Evolutionary conservation across 1,139 yeast genomes (phyloP).

Genomic region (Zygotorulaspora mrakii): DNA sequence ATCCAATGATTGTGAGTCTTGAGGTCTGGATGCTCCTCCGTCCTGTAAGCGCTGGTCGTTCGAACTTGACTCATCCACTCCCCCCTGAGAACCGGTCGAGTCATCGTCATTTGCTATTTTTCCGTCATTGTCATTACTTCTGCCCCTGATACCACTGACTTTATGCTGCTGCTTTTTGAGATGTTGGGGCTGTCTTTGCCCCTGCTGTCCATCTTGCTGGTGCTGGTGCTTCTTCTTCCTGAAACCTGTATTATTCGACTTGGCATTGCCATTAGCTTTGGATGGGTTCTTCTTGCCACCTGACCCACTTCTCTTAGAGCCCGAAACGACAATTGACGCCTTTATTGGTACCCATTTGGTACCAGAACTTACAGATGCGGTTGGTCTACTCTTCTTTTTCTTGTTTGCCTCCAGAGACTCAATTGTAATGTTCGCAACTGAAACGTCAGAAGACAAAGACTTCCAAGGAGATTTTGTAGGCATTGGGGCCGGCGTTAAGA

Average conservation of each 20-base stretch:
- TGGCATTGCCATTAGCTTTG: conserved; percentile 16
- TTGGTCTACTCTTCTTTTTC: conserved; percentile 31
- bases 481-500: conserved; percentile 72
- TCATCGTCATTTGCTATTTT: conserved; percentile 2
- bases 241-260: conserved; percentile 9
- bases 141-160: conserved; percentile 5
- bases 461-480: conserved; percentile 76
- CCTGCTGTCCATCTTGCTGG: too few relatives aligned
- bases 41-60: background rate
- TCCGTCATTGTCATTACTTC: conserved; percentile 5
- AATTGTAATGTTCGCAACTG: conserved; percentile 37
- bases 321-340: conserved; percentile 61
- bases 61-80: background rate
- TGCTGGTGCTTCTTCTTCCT: conserved; percentile 17
- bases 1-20: background rate
- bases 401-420: conserved; percentile 43
- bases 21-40: background rate
- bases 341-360: conserved; percentile 90
- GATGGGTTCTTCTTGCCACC: conserved; percentile 17
- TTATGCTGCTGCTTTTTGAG: conserved; percentile 11
- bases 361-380: conserved; percentile 51
- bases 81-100: background rate
- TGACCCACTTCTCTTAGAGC: conserved; percentile 29
- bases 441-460: conserved; percentile 30
- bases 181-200: conserved; percentile 6